Percentiles rank a stretch among this genome's conserved stretches.
These are phyloP conservation scores for Gossypium stocksii DNA, from an alignment of 345 rosid species.

Conservation along the genomic window DNA sequence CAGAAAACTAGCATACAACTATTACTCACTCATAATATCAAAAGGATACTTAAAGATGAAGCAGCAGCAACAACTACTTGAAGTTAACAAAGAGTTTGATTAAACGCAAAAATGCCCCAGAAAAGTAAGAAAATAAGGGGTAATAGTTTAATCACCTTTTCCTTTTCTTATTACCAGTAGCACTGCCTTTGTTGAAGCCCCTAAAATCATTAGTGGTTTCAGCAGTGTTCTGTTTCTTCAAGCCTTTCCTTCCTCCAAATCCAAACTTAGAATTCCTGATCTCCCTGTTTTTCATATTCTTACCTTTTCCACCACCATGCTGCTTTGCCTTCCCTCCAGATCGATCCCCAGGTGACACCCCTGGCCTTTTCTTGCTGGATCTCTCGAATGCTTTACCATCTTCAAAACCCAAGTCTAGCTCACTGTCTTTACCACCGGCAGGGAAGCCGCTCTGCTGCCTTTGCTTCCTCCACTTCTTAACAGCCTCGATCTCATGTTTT, in stretches of 20 bases:
- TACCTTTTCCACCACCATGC: slow-evolving; percentile 26
- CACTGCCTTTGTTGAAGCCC: slow-evolving; percentile 31
- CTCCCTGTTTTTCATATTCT: slow-evolving; percentile 36
- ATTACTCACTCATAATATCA: background rate
- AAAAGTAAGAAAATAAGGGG: background rate
- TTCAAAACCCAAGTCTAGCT: slow-evolving; percentile 54
- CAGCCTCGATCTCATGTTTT: slow-evolving; percentile 65
- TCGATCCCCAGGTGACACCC: slow-evolving; percentile 48
- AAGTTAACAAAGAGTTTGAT: background rate
- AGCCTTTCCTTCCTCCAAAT: slow-evolving; percentile 58
- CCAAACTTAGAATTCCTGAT: slow-evolving; percentile 57
- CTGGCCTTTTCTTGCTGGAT: slow-evolving; percentile 61
- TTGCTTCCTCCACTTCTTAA: slow-evolving; percentile 84
- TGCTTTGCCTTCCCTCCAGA: slow-evolving; percentile 39
- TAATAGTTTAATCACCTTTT: slow-evolving; percentile 34
- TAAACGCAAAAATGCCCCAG: background rate
- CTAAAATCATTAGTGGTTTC: slow-evolving; percentile 43
- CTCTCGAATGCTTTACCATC: slow-evolving; percentile 55
- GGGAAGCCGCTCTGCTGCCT: slow-evolving; percentile 76
- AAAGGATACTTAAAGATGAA: background rate
- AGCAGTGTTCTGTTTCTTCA: slow-evolving; percentile 63
- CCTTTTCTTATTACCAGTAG: slow-evolving; percentile 48
- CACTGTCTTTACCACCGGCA: slow-evolving; percentile 45
- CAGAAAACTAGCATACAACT: background rate
- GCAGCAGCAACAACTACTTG: background rate